Base-by-base conservation (phyloP, 1,139 yeast species). In the Blastobotrys malaysiensis region DNA sequence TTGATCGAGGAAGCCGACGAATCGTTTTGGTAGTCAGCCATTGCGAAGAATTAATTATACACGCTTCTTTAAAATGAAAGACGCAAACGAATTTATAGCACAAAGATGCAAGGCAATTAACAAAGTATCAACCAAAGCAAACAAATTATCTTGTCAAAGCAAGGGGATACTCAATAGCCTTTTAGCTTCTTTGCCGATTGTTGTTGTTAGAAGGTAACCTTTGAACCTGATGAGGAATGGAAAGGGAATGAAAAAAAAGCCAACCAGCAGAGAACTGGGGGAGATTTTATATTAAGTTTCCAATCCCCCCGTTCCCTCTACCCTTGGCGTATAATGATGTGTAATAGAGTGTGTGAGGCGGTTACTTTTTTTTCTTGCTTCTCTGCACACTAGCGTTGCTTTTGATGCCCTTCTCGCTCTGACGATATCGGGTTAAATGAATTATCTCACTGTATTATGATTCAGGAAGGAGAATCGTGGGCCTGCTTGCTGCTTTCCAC, bases 1-100 rank as follows among this genome's bases (percentile, higher is more conserved):
- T 53, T 55, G 26, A 53, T 55, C 21, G 54, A 51, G 43, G 54
- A 52, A 21, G 39, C 54, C 11, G 56, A 51, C 14, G 54, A 51
- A 16, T 44, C 43, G 46, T 51, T 36, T 5, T 21, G 46, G 16
- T 20, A 21, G 16, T 21, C 18, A n/a, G 24, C 22, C 26, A 46
- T 22, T 27, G 18, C 31, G 21, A 46, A n/a, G n/a, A n/a, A 46
- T 7, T 24, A 46, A 46, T 24, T 46, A 26, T 14, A 46, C 26
- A 26, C 5, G 19, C 39, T 16, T 24, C 31, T 46, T 26, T 45
- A 45, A 31, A 22, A 31, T 7, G 16, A 13, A 16, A 31, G 39
- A 31, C n/a, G 39, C 39, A 31, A 26, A 31, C n/a, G 11, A 31
- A 31, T 31, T 31, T 31, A 31, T 31, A 31, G 39, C 39, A 31